These are phyloP conservation scores for Eragrostis curvula DNA, from an alignment of 176 grass and related monocot genomes.

Conservation along the genomic window DNA sequence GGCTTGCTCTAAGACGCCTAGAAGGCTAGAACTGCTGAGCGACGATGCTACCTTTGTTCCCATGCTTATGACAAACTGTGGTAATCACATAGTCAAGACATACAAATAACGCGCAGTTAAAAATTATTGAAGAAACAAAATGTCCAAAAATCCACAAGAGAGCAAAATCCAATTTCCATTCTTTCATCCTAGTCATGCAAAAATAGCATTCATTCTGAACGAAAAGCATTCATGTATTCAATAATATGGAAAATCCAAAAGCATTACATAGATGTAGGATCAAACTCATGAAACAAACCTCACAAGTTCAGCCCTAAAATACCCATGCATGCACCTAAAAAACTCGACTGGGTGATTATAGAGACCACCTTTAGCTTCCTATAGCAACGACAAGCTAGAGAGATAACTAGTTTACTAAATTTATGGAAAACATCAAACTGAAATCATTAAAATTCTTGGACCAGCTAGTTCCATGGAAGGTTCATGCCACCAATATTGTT, in stretches of 20 bases:
- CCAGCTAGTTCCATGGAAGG: not conserved
- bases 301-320: not conserved
- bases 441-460: not conserved
- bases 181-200: no score
- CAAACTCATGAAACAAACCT: slow-evolving; percentile 30
- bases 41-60: no score
- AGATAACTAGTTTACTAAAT: not conserved
- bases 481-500: not conserved
- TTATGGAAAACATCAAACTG: not conserved
- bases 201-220: not conserved
- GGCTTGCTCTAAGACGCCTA: no score
- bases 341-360: not conserved
- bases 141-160: no score
- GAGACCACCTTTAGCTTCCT: not conserved
- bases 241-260: slow-evolving; percentile 17
- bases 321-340: slow-evolving; percentile 19
- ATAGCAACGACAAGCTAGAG: not conserved
- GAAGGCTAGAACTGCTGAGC: no score
- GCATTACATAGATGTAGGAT: slow-evolving; percentile 25
- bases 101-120: no score
- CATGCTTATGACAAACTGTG: no score
- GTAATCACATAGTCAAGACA: no score
- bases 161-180: no score
- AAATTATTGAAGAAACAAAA: no score
- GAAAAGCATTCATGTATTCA: not conserved